phyloP scores from a whole-genome alignment of 2,329 filamentous ascomycete genomes.

The Aspergillus hortae region DNA sequence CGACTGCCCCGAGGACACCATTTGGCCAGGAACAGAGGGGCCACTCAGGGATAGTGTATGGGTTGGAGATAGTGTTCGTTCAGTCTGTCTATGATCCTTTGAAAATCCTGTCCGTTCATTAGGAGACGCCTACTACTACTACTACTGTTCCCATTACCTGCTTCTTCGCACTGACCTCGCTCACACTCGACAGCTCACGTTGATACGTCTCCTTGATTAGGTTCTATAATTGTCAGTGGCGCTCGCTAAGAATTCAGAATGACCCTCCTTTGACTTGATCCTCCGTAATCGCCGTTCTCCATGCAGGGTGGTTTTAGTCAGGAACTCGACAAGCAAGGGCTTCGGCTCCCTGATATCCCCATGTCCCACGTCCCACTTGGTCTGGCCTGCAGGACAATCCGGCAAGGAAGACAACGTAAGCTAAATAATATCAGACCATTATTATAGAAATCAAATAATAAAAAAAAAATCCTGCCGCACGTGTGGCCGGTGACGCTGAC shows the following conservation, averaged over 20 bases:
- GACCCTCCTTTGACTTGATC: too few relatives aligned
- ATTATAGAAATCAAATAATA: background rate
- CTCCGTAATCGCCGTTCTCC: background rate
- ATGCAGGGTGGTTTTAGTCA: constrained; percentile 10
- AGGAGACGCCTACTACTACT: too few relatives aligned
- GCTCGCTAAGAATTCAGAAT: background rate
- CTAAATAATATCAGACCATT: background rate
- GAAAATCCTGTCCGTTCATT: too few relatives aligned
- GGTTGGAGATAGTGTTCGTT: background rate
- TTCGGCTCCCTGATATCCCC: background rate
- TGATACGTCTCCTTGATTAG: constrained; percentile 22
- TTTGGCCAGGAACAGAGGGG: too few relatives aligned
- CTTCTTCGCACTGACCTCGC: constrained; percentile 12
- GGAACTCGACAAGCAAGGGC: constrained; percentile 18
- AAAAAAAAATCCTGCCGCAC: constrained; percentile 13
- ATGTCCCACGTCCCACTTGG: background rate
- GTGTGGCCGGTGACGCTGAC: constrained; percentile 17
- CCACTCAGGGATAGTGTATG: background rate
- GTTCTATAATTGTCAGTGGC: background rate
- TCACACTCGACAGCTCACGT: constrained; percentile 22
- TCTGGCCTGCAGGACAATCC: constrained; percentile 13
- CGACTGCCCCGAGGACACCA: constrained; percentile 4
- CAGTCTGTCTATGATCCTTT: background rate
- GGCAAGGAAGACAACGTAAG: constrained; percentile 17
- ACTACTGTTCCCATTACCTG: background rate